Conservation (phyloP, 257 asterid species). For the Lithospermum erythrorhizon region DNA sequence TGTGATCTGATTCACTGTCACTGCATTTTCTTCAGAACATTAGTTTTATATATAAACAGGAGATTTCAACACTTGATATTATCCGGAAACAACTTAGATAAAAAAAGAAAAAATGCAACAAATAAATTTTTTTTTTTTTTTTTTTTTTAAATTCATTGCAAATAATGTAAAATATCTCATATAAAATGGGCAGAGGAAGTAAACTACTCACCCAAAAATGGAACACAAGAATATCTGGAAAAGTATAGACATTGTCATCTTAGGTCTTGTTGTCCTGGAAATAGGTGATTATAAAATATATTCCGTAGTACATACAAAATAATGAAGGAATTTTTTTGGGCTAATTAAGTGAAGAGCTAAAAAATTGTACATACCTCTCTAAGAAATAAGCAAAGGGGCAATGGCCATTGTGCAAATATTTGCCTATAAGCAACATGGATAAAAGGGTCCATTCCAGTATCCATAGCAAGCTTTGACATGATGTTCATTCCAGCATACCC, state of each 20-base stretch:
- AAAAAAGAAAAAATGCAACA: background rate
- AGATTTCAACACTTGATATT: too few relatives aligned
- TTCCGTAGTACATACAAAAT: background rate
- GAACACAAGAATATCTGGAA: slow-evolving; percentile 70
- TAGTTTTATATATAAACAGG: background rate
- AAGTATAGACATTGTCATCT: slow-evolving; percentile 40
- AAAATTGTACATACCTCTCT: slow-evolving; percentile 45
- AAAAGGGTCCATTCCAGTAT: slow-evolving; percentile 84
- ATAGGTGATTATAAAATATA: background rate
- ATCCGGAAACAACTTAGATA: too few relatives aligned
- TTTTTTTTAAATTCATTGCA: background rate
- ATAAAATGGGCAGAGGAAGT: background rate
- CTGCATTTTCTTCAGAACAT: slow-evolving; percentile 24
- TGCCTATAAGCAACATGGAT: slow-evolving; percentile 88
- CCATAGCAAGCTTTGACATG: slow-evolving; percentile 72
- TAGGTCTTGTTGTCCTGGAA: slow-evolving; percentile 65
- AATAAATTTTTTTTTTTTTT: background rate
- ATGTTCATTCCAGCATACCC: slow-evolving; percentile 86
- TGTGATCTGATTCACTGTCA: slow-evolving; percentile 68
- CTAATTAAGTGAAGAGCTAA: background rate
- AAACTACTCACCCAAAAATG: slow-evolving; percentile 51
- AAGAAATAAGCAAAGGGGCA: slow-evolving; percentile 64
- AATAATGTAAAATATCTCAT: background rate
- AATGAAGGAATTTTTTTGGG: background rate
- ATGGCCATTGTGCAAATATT: slow-evolving; percentile 43